A percentile compares a stretch with the other conserved stretches of the same genome.
Conservation (phyloP, 352 stramenopile species). For the Phytophthora pluvialis region DNA sequence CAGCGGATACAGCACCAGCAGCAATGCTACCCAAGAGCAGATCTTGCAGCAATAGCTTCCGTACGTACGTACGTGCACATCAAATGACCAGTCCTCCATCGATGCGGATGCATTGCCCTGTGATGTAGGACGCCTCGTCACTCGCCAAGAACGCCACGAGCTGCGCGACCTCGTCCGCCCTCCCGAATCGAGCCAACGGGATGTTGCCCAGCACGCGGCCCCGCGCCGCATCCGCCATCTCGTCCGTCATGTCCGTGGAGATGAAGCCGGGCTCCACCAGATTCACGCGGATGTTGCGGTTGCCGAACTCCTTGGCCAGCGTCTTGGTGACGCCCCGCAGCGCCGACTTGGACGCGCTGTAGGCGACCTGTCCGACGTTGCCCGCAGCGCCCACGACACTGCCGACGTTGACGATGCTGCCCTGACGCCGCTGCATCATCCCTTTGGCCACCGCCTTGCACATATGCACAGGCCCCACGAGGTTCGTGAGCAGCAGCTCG, state of each 20-base stretch:
- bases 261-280: slow-evolving; percentile 90
- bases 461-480: slow-evolving; percentile 77
- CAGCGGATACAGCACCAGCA: slow-evolving; percentile 19
- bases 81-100: slow-evolving; percentile 84
- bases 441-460: slow-evolving; percentile 74
- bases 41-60: neutral
- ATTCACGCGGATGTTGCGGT: slow-evolving; percentile 88
- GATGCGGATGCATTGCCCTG: slow-evolving; percentile 81
- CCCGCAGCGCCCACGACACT: slow-evolving; percentile 80
- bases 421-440: slow-evolving; percentile 79
- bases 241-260: slow-evolving; percentile 79
- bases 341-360: slow-evolving; percentile 84
- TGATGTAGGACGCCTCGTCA: slow-evolving; percentile 85
- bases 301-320: slow-evolving; percentile 85
- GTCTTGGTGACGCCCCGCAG: slow-evolving; percentile 79
- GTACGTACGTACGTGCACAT: neutral
- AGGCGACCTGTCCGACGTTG: slow-evolving; percentile 82
- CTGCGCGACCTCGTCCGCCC: slow-evolving; percentile 75
- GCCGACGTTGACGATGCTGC: slow-evolving; percentile 85
- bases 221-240: slow-evolving; percentile 58
- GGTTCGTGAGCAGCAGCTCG: slow-evolving; percentile 75
- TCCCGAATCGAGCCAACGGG: slow-evolving; percentile 65
- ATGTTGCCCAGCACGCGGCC: slow-evolving; percentile 59
- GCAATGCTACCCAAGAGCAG: slow-evolving; percentile 1
- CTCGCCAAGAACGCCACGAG: slow-evolving; percentile 83